phyloP scores from a whole-genome alignment of 257 asterid species.

The Osmanthus fragrans region DNA sequence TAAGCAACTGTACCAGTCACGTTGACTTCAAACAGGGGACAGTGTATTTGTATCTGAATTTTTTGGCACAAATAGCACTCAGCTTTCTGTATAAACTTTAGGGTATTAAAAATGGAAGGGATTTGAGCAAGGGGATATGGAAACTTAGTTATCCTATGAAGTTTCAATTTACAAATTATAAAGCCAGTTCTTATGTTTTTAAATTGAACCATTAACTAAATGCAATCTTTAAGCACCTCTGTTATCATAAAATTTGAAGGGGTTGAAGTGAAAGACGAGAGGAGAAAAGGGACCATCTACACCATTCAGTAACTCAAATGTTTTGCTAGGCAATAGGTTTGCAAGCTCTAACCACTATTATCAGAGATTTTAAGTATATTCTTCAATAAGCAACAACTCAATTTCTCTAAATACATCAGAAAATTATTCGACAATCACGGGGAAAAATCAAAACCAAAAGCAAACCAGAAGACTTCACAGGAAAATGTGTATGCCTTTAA shows the following conservation, averaged over 20 bases:
- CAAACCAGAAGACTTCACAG: neutral
- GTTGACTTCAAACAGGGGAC: neutral
- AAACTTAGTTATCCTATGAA: neutral
- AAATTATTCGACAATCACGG: neutral
- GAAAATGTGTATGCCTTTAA: neutral
- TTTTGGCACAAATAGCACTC: neutral
- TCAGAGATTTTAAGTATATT: conserved; percentile 6
- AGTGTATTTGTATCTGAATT: neutral
- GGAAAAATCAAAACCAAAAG: neutral
- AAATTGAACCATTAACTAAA: neutral
- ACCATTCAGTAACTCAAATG: neutral
- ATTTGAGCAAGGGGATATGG: neutral
- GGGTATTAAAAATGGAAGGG: neutral
- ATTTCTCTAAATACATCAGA: neutral
- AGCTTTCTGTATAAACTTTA: neutral
- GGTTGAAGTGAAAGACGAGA: no score
- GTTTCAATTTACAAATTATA: neutral
- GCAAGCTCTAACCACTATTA: conserved; percentile 10
- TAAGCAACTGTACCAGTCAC: neutral
- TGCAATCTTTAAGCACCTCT: neutral
- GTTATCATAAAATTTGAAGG: neutral
- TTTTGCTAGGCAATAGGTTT: conserved; percentile 9
- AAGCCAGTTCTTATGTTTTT: neutral
- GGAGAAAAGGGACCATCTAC: neutral
- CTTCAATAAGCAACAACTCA: neutral